These are phyloP conservation scores for Neostapfia colusana DNA, from an alignment of 176 grass and related monocot species.

Conservation along the genomic window DNA sequence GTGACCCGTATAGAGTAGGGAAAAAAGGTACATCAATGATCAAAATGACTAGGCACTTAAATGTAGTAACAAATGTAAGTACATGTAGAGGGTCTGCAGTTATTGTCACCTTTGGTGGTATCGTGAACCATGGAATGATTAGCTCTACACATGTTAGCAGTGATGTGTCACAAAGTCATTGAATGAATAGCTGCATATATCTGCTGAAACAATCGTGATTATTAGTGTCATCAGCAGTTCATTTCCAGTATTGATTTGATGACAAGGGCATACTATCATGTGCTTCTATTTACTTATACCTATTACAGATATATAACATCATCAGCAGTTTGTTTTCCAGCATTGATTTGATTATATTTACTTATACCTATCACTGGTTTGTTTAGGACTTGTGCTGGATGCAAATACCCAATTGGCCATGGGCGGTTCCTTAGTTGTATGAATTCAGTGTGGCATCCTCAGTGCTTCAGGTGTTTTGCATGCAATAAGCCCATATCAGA, in stretches of 20 bases:
- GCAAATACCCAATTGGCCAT: constrained; percentile 61
- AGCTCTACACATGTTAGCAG: neutral
- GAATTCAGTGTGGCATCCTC: constrained; percentile 85
- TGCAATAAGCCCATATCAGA: constrained; percentile 92
- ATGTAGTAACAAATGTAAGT: neutral
- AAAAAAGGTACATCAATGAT: neutral
- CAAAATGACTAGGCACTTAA: neutral
- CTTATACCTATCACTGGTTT: constrained; percentile 25
- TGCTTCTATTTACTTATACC: constrained; percentile 15
- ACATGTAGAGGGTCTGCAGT: constrained; percentile 1
- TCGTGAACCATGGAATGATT: neutral
- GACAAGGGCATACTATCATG: neutral
- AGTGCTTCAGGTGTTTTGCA: constrained; percentile 84
- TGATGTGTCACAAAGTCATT: neutral
- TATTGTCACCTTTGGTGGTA: constrained; percentile 9
- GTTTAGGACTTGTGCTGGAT: constrained; percentile 81
- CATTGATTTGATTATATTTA: constrained; percentile 33
- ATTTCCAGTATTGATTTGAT: constrained; percentile 15
- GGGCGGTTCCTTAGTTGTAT: constrained; percentile 79
- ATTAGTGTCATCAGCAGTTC: constrained; percentile 2
- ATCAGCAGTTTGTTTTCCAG: constrained; percentile 13
- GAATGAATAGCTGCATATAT: neutral
- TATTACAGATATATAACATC: constrained; percentile 30
- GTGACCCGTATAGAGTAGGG: neutral
- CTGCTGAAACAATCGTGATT: neutral